phyloP scores from a whole-genome alignment of 805 yeast species.

The Citeromyces nyonsensis region DNA sequence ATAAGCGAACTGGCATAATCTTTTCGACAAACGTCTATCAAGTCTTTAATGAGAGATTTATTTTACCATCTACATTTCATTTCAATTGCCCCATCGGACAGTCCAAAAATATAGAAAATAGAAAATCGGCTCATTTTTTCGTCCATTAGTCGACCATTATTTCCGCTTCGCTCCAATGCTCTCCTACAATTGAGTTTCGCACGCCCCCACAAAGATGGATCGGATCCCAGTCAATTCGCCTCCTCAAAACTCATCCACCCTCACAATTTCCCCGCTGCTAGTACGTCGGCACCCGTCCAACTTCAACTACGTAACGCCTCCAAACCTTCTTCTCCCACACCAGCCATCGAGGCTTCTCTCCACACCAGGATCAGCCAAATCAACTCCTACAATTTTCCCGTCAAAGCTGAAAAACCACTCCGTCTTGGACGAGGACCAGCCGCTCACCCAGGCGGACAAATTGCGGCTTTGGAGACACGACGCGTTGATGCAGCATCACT shows the following conservation, averaged over 20 bases:
- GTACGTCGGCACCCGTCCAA: conserved; percentile 15
- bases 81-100: too few relatives aligned
- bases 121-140: too few relatives aligned
- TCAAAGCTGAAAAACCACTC: conserved; percentile 3
- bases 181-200: too few relatives aligned
- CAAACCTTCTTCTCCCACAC: conserved; percentile 7
- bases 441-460: conserved; percentile 68
- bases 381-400: conserved; percentile 10
- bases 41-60: too few relatives aligned
- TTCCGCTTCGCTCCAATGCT: too few relatives aligned
- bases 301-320: conserved; percentile 17
- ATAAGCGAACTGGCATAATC: too few relatives aligned
- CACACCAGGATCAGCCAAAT: conserved; percentile 8
- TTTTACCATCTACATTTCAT: too few relatives aligned
- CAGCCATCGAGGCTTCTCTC: conserved; percentile 3
- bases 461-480: conserved; percentile 88
- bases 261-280: conserved; percentile 58
- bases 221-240: conserved; percentile 10
- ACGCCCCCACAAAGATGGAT: too few relatives aligned
- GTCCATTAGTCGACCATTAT: too few relatives aligned
- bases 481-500: conserved; percentile 84
- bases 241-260: conserved; percentile 51
- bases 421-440: conserved; percentile 16
- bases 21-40: too few relatives aligned
- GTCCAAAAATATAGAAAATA: too few relatives aligned